Percentiles rank a stretch among this genome's conserved stretches.
Conservation (phyloP, 73 alveolate species). For the Tetrahymena malaccensis region DNA sequence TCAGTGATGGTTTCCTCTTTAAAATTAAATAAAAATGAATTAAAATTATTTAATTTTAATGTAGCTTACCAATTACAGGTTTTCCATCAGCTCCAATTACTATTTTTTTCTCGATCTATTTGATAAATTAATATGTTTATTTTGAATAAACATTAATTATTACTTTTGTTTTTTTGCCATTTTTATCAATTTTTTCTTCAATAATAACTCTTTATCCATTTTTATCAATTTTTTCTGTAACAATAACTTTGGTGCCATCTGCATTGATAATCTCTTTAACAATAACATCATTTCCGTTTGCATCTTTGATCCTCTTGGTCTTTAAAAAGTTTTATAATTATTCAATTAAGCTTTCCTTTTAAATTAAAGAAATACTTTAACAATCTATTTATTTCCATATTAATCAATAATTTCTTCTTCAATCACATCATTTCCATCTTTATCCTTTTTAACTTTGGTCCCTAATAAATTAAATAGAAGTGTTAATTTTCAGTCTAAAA, state of each 20-base stretch:
- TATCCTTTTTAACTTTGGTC: slow-evolving; percentile 17
- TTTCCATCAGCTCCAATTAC: neutral
- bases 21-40: neutral
- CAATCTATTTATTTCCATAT: slow-evolving; percentile 6
- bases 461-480: neutral
- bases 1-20: neutral
- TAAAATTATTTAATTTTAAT: neutral
- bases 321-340: neutral
- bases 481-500: no score
- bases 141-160: neutral
- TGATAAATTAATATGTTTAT: neutral
- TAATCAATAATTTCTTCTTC: slow-evolving; percentile 31
- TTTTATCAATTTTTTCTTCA: slow-evolving; percentile 22
- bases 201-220: slow-evolving; percentile 9
- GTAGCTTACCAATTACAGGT: neutral
- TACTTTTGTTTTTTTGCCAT: slow-evolving; percentile 4
- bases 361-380: neutral
- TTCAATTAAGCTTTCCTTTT: neutral
- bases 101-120: neutral
- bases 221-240: slow-evolving; percentile 24
- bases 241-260: slow-evolving; percentile 14
- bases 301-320: slow-evolving; percentile 10
- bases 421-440: slow-evolving; percentile 28
- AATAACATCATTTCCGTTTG: slow-evolving; percentile 28
- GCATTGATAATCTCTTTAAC: slow-evolving; percentile 30